These are phyloP conservation scores for Alternaria arborescens DNA, from an alignment of 2,329 filamentous ascomycete genomes.

Conservation along the genomic window DNA sequence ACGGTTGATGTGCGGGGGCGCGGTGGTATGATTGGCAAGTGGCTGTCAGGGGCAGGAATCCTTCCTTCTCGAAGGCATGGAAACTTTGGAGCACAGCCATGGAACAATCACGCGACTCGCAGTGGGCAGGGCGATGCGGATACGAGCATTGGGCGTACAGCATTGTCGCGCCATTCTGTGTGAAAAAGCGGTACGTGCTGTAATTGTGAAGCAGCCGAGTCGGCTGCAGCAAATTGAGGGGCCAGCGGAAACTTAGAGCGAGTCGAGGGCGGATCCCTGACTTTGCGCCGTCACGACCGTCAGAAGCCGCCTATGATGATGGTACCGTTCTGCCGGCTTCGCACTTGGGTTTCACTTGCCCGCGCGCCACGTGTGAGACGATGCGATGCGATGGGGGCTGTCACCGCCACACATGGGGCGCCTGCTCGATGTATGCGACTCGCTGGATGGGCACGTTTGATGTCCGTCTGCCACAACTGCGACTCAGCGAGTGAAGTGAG, in stretches of 20 bases:
- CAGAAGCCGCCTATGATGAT: constrained; percentile 32
- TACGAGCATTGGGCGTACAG: constrained; percentile 7
- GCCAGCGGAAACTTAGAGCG: constrained; percentile 2
- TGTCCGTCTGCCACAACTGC: constrained; percentile 21
- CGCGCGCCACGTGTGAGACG: constrained; percentile 38
- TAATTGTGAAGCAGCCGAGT: constrained; percentile 17
- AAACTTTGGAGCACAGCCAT: constrained; percentile 10
- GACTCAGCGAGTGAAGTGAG: constrained; percentile 13
- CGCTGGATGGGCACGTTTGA: constrained; percentile 23
- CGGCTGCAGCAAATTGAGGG: constrained; percentile 15
- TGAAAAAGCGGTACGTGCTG: not conserved
- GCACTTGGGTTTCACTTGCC: constrained; percentile 38
- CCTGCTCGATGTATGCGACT: constrained; percentile 17
- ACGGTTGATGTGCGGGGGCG: constrained; percentile 31
- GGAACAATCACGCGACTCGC: constrained; percentile 40
- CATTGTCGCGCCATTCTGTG: constrained; percentile 13
- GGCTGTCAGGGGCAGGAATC: constrained; percentile 33
- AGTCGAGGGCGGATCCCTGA: constrained; percentile 25
- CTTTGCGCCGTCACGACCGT: constrained; percentile 32
- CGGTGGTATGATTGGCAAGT: constrained; percentile 35
- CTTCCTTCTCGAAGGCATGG: constrained; percentile 41
- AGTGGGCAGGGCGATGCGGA: constrained; percentile 12
- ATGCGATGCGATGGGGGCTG: constrained; percentile 4
- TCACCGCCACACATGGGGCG: constrained; percentile 28
- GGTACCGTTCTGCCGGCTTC: constrained; percentile 38